A percentile compares a stretch with the other conserved stretches of the same genome.
Conservation (phyloP, 164 flowering plant genomes). For the Nymphaea colorata region DNA sequence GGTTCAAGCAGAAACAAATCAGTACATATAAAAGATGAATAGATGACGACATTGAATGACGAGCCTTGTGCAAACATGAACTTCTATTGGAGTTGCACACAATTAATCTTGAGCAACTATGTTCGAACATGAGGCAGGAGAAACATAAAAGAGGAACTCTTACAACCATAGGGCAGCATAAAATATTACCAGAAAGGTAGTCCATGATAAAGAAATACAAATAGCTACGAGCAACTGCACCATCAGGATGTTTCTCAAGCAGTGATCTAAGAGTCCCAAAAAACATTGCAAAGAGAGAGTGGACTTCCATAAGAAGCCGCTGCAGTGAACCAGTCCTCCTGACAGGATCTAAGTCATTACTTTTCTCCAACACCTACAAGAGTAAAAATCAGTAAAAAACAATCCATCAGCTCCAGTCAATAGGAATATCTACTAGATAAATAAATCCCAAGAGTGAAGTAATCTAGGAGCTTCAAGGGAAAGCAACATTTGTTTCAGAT, state of each 20-base stretch:
- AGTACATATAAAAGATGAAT: not conserved
- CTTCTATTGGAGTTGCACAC: no score
- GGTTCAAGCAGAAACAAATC: slow-evolving; percentile 27
- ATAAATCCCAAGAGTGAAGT: no score
- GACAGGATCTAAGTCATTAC: slow-evolving; percentile 57
- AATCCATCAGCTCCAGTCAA: not conserved
- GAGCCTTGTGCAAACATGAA: no score
- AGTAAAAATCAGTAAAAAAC: not conserved
- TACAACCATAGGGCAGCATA: not conserved
- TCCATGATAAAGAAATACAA: slow-evolving; percentile 75
- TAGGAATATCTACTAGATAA: not conserved
- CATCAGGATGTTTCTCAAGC: slow-evolving; percentile 82
- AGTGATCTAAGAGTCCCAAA: slow-evolving; percentile 73
- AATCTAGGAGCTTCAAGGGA: no score
- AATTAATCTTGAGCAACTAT: no score
- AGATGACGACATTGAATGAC: not conserved
- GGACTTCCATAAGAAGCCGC: slow-evolving; percentile 77
- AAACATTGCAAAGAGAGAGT: slow-evolving; percentile 88
- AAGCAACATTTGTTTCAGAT: no score
- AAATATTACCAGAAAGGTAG: slow-evolving; percentile 64
- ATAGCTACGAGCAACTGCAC: slow-evolving; percentile 59
- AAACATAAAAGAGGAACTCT: not conserved
- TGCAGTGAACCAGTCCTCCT: slow-evolving; percentile 70
- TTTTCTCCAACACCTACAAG: slow-evolving; percentile 76
- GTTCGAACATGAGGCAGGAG: not conserved